These are phyloP conservation scores for Mycena belliarum DNA, from an alignment of 768 basidiomycete species.

Conservation along the genomic window DNA sequence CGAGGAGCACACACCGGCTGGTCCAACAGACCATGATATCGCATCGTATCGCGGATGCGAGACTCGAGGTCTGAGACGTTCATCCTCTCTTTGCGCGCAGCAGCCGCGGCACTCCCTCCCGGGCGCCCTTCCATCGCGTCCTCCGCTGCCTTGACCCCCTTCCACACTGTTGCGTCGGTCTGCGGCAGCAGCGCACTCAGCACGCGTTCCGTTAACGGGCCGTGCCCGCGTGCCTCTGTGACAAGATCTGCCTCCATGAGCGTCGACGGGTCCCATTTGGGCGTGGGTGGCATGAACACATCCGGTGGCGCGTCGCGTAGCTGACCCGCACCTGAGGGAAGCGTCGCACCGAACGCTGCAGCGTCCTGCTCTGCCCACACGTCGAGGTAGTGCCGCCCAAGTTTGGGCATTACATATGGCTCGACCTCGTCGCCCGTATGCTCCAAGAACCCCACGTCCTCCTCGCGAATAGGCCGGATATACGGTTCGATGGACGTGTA, in stretches of 20 bases:
- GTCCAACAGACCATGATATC: slow-evolving; percentile 71
- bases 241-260: slow-evolving; percentile 69
- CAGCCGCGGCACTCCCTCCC: slow-evolving; percentile 77
- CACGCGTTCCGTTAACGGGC: slow-evolving; percentile 84
- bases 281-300: slow-evolving; percentile 50
- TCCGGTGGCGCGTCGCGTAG: slow-evolving; percentile 38
- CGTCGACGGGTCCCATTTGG: slow-evolving; percentile 84
- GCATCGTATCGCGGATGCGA: slow-evolving; percentile 73
- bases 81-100: slow-evolving; percentile 70
- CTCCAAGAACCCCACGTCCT: slow-evolving; percentile 92
- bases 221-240: slow-evolving; percentile 80
- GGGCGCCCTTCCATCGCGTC: slow-evolving; percentile 85
- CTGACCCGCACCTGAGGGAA: slow-evolving; percentile 13
- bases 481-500: slow-evolving; percentile 89
- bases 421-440: slow-evolving; percentile 90
- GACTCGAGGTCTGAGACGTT: slow-evolving; percentile 81
- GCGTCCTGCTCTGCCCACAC: slow-evolving; percentile 93
- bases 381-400: slow-evolving; percentile 86
- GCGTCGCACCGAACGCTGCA: slow-evolving; percentile 40
- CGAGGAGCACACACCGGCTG: slow-evolving; percentile 56
- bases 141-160: slow-evolving; percentile 80
- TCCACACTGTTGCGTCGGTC: slow-evolving; percentile 64
- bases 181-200: slow-evolving; percentile 74
- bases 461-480: slow-evolving; percentile 86
- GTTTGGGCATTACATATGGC: slow-evolving; percentile 81